These are phyloP conservation scores for Plantago elongata DNA, from an alignment of 257 asterid genomes.

Conservation along the genomic window DNA sequence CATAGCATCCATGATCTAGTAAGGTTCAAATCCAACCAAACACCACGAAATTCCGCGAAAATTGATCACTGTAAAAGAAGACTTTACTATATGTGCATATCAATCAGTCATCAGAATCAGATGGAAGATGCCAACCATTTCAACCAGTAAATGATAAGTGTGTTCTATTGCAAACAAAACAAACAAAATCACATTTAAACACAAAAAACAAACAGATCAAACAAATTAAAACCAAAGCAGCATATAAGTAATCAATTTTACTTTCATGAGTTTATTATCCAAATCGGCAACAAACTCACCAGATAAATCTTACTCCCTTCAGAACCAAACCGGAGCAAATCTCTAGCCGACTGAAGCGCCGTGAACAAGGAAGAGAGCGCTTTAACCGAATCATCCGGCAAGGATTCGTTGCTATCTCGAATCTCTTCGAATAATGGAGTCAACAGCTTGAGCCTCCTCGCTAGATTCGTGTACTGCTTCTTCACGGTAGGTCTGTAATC, in stretches of 20 bases:
- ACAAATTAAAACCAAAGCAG: not conserved
- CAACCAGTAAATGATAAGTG: too few relatives aligned
- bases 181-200: too few relatives aligned
- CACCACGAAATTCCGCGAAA: too few relatives aligned
- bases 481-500: constrained; percentile 66
- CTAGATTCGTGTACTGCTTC: constrained; percentile 82
- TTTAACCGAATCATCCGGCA: constrained; percentile 44
- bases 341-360: constrained; percentile 74
- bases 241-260: constrained; percentile 6
- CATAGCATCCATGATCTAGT: too few relatives aligned
- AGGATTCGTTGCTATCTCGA: constrained; percentile 58
- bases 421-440: constrained; percentile 96
- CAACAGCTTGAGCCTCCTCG: constrained; percentile 85
- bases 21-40: too few relatives aligned
- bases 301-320: constrained; percentile 91
- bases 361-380: constrained; percentile 41
- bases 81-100: too few relatives aligned
- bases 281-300: constrained; percentile 35
- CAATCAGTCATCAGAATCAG: too few relatives aligned
- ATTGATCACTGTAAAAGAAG: too few relatives aligned
- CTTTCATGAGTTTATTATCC: too few relatives aligned
- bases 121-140: too few relatives aligned
- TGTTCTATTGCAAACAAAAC: too few relatives aligned
- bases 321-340: constrained; percentile 80
- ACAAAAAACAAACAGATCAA: too few relatives aligned